Evolutionary conservation across 2,329 filamentous ascomycete species (phyloP), one percentile per base, ranked within the genome.

Genomic region (Ascochyta clinopodiicola): DNA sequence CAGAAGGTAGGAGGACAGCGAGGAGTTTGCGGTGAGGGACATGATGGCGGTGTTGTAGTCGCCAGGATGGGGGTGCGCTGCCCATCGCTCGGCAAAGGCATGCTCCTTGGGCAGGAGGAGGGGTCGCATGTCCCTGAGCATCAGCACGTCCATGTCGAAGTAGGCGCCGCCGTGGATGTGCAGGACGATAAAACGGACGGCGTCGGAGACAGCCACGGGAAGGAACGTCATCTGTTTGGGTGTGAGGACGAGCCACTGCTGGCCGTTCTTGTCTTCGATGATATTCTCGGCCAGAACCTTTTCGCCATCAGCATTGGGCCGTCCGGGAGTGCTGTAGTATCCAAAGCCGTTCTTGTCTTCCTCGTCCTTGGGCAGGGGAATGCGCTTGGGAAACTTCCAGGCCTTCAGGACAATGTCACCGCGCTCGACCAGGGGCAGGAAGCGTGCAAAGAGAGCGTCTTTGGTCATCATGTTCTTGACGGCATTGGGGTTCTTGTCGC

Each of bases 11-110:
- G 81, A 82, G 0, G 81, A 84, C 1, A 84, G 74, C 2, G 80
- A 82, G 0, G 80, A 82, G 61, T 84, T 84, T n/a, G 82, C 81
- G 1, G 80, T 79, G 22, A 84, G 73, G 2, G 81, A 82, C 78
- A 84, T 82, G 60, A 84, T 79, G 34, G 82, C 82, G 0, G 82
- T 84, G 69, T 84, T 84, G 73, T 84, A 84, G 59, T 84, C 82
- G 52, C 82, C 81, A 8, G 82, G 81, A 51, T 78, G 78, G 3
- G 78, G 72, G 51, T 84, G 81, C 6, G 80, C 81, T 5, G 77
- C 82, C 82, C 82, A 85, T 52, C 82, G 75, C 67, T 84, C 82
- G 9, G 82, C 82, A 62, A 84, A 85, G 4, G 78, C 73, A 61
- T 83, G 81, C 40, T 82, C 76, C 44, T 79, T 75, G 19, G 78